Conservation (phyloP, 1,139 yeast genomes). For the Saccharomyces hybrid region DNA sequence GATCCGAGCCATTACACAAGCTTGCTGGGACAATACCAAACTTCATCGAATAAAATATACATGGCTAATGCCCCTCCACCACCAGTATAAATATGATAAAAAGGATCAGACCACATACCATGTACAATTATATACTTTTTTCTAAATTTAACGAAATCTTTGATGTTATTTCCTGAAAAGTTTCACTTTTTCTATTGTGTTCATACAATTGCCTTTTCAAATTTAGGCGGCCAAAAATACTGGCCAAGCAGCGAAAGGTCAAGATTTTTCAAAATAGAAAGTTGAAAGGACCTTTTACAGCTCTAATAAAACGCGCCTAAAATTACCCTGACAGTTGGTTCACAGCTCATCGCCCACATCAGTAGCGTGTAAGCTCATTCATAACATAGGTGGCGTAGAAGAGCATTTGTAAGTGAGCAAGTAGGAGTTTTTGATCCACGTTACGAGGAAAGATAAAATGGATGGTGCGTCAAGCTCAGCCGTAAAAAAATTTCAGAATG, state of each 20-base stretch:
- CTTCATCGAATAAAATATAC: slow-evolving; percentile 27
- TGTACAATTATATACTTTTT: background rate
- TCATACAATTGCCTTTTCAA: background rate
- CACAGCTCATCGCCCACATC: background rate
- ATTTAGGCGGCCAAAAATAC: background rate
- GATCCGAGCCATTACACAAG: slow-evolving; percentile 20
- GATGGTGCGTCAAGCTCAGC: background rate
- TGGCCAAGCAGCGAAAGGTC: background rate
- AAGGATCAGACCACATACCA: background rate
- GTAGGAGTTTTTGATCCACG: background rate
- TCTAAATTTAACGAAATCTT: background rate
- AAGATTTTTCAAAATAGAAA: background rate
- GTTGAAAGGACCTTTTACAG: background rate
- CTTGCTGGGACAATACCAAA: slow-evolving; percentile 21
- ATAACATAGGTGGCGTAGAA: background rate
- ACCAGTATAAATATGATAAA: slow-evolving; percentile 14
- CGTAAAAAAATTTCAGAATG: slow-evolving; percentile 3
- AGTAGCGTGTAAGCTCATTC: background rate
- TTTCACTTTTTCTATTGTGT: background rate
- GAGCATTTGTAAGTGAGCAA: background rate
- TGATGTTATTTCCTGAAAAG: background rate
- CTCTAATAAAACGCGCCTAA: background rate
- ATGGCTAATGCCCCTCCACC: slow-evolving; percentile 32
- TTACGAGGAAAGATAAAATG: background rate
- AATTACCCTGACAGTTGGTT: background rate